Conservation (phyloP, 225 moss, liverwort and hornwort genomes). For the Polytrichum formosum region DNA sequence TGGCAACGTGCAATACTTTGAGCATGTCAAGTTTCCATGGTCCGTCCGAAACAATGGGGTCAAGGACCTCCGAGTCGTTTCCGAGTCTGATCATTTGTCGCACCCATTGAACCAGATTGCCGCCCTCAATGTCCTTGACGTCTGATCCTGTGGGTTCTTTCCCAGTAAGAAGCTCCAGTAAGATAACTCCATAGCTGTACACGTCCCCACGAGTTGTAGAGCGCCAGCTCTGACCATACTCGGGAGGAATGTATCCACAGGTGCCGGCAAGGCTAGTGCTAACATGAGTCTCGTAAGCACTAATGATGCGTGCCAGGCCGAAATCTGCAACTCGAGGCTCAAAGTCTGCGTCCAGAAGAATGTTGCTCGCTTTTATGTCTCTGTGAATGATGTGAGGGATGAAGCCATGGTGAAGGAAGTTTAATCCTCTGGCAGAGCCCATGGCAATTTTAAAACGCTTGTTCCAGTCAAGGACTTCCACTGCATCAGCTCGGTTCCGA, state of each 20-base stretch:
- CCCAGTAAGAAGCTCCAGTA: constrained; percentile 53
- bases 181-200: constrained; percentile 66
- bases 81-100: constrained; percentile 42
- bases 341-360: constrained; percentile 72
- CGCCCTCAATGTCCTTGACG: constrained; percentile 49
- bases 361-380: constrained; percentile 85
- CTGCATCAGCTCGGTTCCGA: constrained; percentile 74
- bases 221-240: constrained; percentile 59
- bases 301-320: constrained; percentile 55
- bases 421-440: constrained; percentile 75
- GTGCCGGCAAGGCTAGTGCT: constrained; percentile 58
- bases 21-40: constrained; percentile 42
- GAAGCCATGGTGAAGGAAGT: constrained; percentile 84
- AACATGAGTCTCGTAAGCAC: constrained; percentile 59
- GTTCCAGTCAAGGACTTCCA: constrained; percentile 73
- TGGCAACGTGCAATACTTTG: constrained; percentile 42
- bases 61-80: constrained; percentile 21
- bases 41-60: constrained; percentile 34
- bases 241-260: constrained; percentile 56
- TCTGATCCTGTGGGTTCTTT: constrained; percentile 56
- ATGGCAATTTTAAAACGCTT: constrained; percentile 79
- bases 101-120: constrained; percentile 55
- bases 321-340: constrained; percentile 88
- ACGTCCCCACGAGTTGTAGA: constrained; percentile 64
- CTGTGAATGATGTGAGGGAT: constrained; percentile 87